Evolutionary conservation across 2,329 filamentous ascomycete genomes (phyloP), one percentile per base, ranked within the genome.

Genomic region (Diaporthe citri): DNA sequence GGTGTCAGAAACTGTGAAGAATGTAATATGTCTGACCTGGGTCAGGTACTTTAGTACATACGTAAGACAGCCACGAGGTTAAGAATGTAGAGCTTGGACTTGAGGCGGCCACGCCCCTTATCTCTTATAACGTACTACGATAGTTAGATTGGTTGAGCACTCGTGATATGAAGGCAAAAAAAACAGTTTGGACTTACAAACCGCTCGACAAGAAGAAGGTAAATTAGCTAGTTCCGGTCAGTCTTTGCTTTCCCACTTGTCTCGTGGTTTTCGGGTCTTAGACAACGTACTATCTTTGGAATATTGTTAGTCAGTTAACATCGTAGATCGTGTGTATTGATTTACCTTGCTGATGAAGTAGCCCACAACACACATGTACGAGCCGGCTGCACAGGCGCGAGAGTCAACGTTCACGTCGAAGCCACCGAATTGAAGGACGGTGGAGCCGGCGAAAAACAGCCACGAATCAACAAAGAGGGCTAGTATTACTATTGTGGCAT

Each of bases 281-380:
- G 22, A 41, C 17, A 48, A 64, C 60, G n/a, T 48, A 64, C 60
- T 41, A 48, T 41, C 60, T 64, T 48, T 22, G 31, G 6, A 5
- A 20, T 10, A 31, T 46, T 48, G 60, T 62, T 41, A 48, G 60
- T 20, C 7, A 48, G 7, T 17, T 4, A 3, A 46, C 17, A n/a
- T 48, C 10, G 10, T 31, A 34, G 28, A n/a, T 17, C 2, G 20
- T 9, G 6, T n/a, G 15, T 4, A 34, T 4, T n/a, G 6, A 31
- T 22, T 13, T 31, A 64, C 60, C 60, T 64, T 64, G 60, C 60
- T 64, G 60, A 64, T 48, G 60, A 64, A 64, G 43, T 64, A 64
- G 60, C 60, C 60, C 17, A 64, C 17, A 13, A 64, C 41, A 10
- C 60, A 64, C 8, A 64, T 34, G 17, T 64, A 64, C 3, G 60